These are phyloP conservation scores for Fusarium sp. DNA, from an alignment of 2,329 filamentous ascomycete genomes.

Conservation along the genomic window DNA sequence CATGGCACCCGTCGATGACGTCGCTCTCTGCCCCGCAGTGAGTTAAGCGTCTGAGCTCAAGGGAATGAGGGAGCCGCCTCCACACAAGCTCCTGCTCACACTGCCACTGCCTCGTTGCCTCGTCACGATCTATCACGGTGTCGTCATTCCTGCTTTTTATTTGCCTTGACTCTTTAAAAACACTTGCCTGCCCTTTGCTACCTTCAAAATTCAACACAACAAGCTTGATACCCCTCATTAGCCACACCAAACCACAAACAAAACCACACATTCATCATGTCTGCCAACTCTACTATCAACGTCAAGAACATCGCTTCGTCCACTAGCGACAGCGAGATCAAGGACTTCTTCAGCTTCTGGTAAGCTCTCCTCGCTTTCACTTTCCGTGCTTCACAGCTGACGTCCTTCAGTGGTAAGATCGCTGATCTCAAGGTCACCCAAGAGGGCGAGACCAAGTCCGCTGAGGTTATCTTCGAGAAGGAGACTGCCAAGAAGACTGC, in stretches of 20 bases:
- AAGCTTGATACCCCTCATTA: constrained; percentile 31
- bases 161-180: constrained; percentile 26
- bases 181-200: background rate
- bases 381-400: constrained; percentile 25
- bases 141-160: constrained; percentile 32
- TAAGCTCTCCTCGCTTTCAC: constrained; percentile 53
- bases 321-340: constrained; percentile 90
- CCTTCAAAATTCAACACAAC: background rate
- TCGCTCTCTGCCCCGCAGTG: constrained; percentile 43
- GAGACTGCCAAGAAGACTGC: constrained; percentile 96
- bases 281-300: constrained; percentile 74
- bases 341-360: constrained; percentile 98
- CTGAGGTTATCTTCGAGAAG: constrained; percentile 97
- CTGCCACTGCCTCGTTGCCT: constrained; percentile 30
- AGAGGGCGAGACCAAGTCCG: constrained; percentile 76
- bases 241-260: constrained; percentile 5
- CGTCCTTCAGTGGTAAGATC: constrained; percentile 81
- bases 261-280: constrained; percentile 55
- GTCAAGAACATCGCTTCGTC: constrained; percentile 87
- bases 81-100: constrained; percentile 16
- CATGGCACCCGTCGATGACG: constrained; percentile 39
- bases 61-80: background rate
- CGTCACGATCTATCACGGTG: constrained; percentile 32
- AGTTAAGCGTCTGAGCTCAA: background rate
- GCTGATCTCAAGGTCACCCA: constrained; percentile 80